A percentile compares a stretch with the other conserved stretches of the same genome.
Evolutionary conservation across 1,139 yeast species (phyloP).

Genomic region (Blastobotrys raffinosifermentans): DNA sequence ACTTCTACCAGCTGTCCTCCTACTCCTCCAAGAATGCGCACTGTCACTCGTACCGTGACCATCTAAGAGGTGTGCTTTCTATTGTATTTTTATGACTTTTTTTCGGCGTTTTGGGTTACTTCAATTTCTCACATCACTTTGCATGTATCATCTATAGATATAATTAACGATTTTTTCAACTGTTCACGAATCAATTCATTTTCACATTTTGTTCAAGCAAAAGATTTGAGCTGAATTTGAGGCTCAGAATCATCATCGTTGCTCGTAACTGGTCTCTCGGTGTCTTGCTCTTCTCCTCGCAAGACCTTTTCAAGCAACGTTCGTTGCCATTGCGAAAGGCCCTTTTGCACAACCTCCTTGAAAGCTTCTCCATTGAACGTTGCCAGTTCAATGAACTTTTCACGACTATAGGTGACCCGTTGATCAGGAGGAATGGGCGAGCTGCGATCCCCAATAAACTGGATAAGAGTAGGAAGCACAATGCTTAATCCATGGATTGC

Average conservation of each 20-base stretch:
- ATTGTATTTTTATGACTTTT: not conserved
- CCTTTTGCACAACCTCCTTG: constrained; percentile 42
- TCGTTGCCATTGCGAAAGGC: constrained; percentile 25
- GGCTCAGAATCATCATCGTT: constrained; percentile 14
- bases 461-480: constrained; percentile 47
- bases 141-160: not conserved
- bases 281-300: constrained; percentile 11
- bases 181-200: not conserved
- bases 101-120: not conserved
- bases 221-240: constrained; percentile 29
- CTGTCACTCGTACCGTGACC: not conserved
- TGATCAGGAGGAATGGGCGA: constrained; percentile 21
- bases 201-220: constrained; percentile 12
- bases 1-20: not conserved
- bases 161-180: not conserved
- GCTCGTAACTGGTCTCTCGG: constrained; percentile 7
- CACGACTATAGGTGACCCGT: constrained; percentile 42
- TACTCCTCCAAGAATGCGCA: not conserved
- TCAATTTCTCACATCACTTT: not conserved
- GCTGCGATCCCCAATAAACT: constrained; percentile 32
- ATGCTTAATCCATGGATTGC: constrained; percentile 38
- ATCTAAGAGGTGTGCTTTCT: not conserved
- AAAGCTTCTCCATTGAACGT: constrained; percentile 47
- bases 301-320: constrained; percentile 23
- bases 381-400: constrained; percentile 48